Conservation (phyloP, 2,329 filamentous ascomycete species). For the Rhynchosporium agropyri region DNA sequence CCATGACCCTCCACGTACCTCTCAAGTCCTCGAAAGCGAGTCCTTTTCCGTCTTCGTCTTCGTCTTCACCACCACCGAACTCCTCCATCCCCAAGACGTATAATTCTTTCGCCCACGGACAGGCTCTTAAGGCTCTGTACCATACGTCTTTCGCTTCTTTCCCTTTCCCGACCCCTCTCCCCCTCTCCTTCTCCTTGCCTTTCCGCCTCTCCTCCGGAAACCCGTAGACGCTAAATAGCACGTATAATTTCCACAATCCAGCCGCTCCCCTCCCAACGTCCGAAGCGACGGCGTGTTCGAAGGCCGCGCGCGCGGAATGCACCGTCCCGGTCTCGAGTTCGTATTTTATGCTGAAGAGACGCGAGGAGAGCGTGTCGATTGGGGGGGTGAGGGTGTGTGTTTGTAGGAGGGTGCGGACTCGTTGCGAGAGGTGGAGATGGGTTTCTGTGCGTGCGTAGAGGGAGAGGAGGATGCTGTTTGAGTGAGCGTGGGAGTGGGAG, state of each 20-base stretch:
- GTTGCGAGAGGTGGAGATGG: conserved; percentile 73
- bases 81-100: conserved; percentile 57
- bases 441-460: conserved; percentile 75
- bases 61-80: conserved; percentile 30
- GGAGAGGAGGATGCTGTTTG: conserved; percentile 73
- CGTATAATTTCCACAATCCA: conserved; percentile 54
- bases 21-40: conserved; percentile 49
- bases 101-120: conserved; percentile 66
- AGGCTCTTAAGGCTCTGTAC: conserved; percentile 55
- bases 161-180: conserved; percentile 41
- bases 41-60: conserved; percentile 16
- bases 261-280: conserved; percentile 45
- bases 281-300: conserved; percentile 53
- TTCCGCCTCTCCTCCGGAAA: conserved; percentile 34
- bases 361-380: conserved; percentile 49
- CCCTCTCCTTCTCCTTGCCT: conserved; percentile 24
- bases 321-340: conserved; percentile 55
- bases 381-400: conserved; percentile 43
- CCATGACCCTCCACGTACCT: conserved; percentile 57
- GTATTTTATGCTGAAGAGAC: conserved; percentile 57
- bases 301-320: conserved; percentile 56
- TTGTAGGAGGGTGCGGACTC: conserved; percentile 68
- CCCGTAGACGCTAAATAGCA: conserved; percentile 49
- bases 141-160: conserved; percentile 52
- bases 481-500: conserved; percentile 58